Conservation (phyloP, 768 basidiomycete genomes). For the Neoboletus magnificus region DNA sequence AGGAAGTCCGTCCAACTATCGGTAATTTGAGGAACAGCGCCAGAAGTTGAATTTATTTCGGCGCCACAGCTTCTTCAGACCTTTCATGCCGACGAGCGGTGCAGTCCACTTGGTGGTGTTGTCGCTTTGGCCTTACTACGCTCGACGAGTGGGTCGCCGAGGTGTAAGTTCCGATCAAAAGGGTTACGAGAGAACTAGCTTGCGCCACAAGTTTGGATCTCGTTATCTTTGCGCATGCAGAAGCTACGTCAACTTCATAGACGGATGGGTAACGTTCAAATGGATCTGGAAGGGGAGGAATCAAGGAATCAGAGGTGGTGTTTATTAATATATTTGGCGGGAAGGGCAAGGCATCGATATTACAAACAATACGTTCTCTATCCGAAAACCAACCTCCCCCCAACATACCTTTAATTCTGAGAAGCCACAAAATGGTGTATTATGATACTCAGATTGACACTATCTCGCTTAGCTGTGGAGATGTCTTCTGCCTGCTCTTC, state of each 20-base stretch:
- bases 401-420: too few relatives aligned
- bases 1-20: constrained; percentile 37
- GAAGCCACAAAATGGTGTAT: too few relatives aligned
- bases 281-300: constrained; percentile 82
- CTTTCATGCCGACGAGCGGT: constrained; percentile 69
- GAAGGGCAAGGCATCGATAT: too few relatives aligned
- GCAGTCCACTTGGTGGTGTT: constrained; percentile 31
- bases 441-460: too few relatives aligned
- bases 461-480: too few relatives aligned
- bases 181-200: constrained; percentile 20
- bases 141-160: constrained; percentile 50
- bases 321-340: constrained; percentile 21
- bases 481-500: too few relatives aligned
- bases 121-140: constrained; percentile 27
- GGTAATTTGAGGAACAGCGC: constrained; percentile 35
- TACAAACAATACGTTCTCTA: too few relatives aligned
- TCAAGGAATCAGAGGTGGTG: constrained; percentile 47
- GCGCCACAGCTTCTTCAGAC: constrained; percentile 75
- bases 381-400: too few relatives aligned
- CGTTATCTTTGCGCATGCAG: constrained; percentile 43
- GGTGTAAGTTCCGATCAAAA: constrained; percentile 13
- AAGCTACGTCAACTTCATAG: constrained; percentile 29
- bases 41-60: constrained; percentile 53
- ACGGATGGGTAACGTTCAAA: constrained; percentile 69
- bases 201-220: constrained; percentile 38